Percentiles rank a stretch among this genome's conserved stretches.
phyloP scores from a whole-genome alignment of 2,329 filamentous ascomycete species.

The Plectosphaerella plurivora region DNA sequence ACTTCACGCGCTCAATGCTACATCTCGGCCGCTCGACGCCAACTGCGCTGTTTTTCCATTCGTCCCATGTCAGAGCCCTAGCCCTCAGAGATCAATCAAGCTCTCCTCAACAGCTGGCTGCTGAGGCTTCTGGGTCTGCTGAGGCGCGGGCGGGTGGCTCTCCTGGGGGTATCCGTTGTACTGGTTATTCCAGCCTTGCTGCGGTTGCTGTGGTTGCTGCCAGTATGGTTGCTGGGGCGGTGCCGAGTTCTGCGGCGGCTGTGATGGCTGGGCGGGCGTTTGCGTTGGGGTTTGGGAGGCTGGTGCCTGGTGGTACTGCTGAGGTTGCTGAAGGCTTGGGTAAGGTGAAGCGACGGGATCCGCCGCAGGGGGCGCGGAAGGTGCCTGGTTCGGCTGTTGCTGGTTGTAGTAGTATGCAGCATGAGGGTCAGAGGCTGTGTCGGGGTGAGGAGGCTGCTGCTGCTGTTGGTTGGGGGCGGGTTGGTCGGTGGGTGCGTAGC shows the following conservation, averaged over 20 bases:
- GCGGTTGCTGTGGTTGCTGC: conserved; percentile 22
- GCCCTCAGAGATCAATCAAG: conserved; percentile 66
- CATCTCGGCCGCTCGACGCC: too few relatives aligned
- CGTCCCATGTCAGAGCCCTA: not conserved
- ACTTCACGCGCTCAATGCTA: too few relatives aligned
- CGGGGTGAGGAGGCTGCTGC: conserved; percentile 18
- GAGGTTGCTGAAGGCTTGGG: conserved; percentile 43
- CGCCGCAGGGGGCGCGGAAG: conserved; percentile 25
- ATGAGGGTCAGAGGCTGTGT: conserved; percentile 40
- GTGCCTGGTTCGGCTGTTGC: conserved; percentile 23
- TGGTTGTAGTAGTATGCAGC: conserved; percentile 55
- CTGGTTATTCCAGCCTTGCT: conserved; percentile 19
- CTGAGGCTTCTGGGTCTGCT: conserved; percentile 46
- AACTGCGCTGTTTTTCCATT: too few relatives aligned
- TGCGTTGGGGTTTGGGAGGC: conserved; percentile 22
- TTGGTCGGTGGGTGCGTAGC: conserved; percentile 26
- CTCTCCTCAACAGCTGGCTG: conserved; percentile 66
- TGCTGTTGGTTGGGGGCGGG: conserved; percentile 19
- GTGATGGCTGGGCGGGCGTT: conserved; percentile 28
- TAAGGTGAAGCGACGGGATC: conserved; percentile 47
- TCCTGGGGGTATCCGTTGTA: conserved; percentile 50
- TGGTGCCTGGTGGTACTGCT: conserved; percentile 39
- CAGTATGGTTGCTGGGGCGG: conserved; percentile 24
- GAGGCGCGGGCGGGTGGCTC: conserved; percentile 61
- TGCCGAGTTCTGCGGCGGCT: conserved; percentile 12